Conservation (phyloP, 305 asterid genomes). For the Fraxinus floribunda region DNA sequence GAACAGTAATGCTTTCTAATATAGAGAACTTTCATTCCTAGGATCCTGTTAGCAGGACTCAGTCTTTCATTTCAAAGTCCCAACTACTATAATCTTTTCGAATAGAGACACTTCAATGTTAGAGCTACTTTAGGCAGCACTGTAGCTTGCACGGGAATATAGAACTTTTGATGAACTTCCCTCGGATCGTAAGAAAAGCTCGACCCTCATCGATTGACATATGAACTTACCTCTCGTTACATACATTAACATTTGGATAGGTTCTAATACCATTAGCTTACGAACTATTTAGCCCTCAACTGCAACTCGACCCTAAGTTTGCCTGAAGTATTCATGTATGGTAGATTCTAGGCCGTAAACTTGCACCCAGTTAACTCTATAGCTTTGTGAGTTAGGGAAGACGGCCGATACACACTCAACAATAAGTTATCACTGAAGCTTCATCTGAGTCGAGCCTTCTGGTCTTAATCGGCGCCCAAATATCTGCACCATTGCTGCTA, state of each 20-base stretch:
- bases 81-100: neutral
- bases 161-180: neutral
- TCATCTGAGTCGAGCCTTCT: conserved; percentile 27
- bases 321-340: neutral
- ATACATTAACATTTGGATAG: neutral
- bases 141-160: neutral
- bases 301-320: neutral
- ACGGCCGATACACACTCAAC: conserved; percentile 8
- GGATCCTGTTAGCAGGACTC: neutral
- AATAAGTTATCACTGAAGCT: conserved; percentile 25
- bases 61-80: neutral
- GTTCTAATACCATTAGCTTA: neutral
- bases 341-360: neutral
- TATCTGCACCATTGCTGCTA: conserved; percentile 84
- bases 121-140: neutral
- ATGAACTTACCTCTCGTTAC: neutral
- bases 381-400: neutral
- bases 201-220: neutral
- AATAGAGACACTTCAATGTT: neutral
- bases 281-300: neutral
- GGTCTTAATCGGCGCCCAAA: conserved; percentile 84
- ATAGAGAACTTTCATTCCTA: neutral
- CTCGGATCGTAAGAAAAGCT: neutral
- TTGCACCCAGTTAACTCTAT: neutral
- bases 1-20: neutral